Percentiles rank a stretch among this genome's conserved stretches.
Conservation (phyloP, 805 yeast genomes). For the Ogataea henricii region DNA sequence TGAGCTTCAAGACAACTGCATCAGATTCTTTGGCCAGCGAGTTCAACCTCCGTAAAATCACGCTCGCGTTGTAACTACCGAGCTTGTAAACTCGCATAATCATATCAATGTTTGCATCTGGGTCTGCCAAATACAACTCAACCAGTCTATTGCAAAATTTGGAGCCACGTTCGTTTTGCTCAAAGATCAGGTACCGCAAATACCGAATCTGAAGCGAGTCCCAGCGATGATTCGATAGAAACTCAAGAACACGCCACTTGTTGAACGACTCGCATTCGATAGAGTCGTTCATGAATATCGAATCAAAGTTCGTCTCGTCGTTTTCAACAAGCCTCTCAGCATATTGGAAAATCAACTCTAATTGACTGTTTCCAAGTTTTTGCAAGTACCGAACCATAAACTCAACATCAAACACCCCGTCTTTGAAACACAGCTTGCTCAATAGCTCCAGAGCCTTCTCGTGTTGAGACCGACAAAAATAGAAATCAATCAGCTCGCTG, state of each 20-base stretch:
- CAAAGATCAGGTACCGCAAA: constrained; percentile 51
- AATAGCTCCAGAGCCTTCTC: constrained; percentile 66
- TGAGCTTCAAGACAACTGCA: constrained; percentile 39
- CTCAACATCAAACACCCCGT: constrained; percentile 40
- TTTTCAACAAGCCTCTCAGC: constrained; percentile 51
- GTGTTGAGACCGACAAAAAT: constrained; percentile 62
- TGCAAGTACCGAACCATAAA: constrained; percentile 59
- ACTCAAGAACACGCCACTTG: constrained; percentile 53
- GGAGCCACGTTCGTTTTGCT: constrained; percentile 38
- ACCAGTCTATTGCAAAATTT: constrained; percentile 47
- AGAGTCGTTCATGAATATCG: constrained; percentile 67
- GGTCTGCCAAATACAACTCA: constrained; percentile 42
- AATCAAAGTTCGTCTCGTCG: constrained; percentile 39
- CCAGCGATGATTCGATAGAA: constrained; percentile 36
- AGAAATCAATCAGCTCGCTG: constrained; percentile 77
- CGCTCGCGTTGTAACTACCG: constrained; percentile 41
- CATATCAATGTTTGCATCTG: constrained; percentile 30
- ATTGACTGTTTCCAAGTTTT: constrained; percentile 47
- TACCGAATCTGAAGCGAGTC: constrained; percentile 43
- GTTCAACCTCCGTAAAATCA: constrained; percentile 28
- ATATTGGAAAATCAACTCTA: constrained; percentile 59
- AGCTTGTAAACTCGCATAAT: constrained; percentile 38
- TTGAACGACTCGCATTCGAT: constrained; percentile 61
- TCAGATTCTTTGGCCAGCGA: constrained; percentile 17
- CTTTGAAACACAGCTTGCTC: constrained; percentile 33